Conservation (phyloP, 257 asterid species). For the Solanum clarkiae region DNA sequence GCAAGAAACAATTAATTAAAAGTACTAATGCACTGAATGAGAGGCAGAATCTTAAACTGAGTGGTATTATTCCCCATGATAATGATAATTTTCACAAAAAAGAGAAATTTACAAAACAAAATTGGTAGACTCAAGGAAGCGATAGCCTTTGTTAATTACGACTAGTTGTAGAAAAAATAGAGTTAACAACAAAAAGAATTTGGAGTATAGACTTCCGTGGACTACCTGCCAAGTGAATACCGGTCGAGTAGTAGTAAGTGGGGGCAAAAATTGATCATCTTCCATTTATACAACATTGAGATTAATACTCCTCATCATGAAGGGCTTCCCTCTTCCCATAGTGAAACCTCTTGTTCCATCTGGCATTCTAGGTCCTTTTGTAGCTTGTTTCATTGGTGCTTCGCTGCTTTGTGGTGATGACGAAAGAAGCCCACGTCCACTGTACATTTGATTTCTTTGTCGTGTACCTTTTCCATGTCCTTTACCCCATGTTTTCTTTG, state of each 20-base stretch:
- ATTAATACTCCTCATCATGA: slow-evolving; percentile 8
- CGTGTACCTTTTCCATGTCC: slow-evolving; percentile 45
- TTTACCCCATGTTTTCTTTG: slow-evolving; percentile 53
- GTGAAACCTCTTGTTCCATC: slow-evolving; percentile 94
- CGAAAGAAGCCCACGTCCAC: slow-evolving; percentile 46
- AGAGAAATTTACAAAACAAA: not conserved
- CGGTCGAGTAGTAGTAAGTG: not conserved
- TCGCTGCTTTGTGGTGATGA: slow-evolving; percentile 30
- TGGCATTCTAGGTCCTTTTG: slow-evolving; percentile 91
- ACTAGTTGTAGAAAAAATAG: not conserved
- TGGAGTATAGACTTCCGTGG: not conserved
- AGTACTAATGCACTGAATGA: not conserved
- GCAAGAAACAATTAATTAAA: too few relatives aligned
- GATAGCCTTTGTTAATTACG: not conserved
- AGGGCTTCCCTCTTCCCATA: slow-evolving; percentile 88
- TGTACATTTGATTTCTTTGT: slow-evolving; percentile 38
- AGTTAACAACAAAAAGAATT: not conserved
- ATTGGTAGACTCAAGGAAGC: not conserved
- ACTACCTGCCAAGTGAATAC: not conserved
- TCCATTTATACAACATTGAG: not conserved
- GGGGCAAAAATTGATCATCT: not conserved
- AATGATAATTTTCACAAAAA: not conserved
- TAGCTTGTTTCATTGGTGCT: slow-evolving; percentile 15
- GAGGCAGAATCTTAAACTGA: not conserved
- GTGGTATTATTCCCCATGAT: not conserved